phyloP scores from a whole-genome alignment of 129 eudicot genomes.

The Lonicera japonica region DNA sequence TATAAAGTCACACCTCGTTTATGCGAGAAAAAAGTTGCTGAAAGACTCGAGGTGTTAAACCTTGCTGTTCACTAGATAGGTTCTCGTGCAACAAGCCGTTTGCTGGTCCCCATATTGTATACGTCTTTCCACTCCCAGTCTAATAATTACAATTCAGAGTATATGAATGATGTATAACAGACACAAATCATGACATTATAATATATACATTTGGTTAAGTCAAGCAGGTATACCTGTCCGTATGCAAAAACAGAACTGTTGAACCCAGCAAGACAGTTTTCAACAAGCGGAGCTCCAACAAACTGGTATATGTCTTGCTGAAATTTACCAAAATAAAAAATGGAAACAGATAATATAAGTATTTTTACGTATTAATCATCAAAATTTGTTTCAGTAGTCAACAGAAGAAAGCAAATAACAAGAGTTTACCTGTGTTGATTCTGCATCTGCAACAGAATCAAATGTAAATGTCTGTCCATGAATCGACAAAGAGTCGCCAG shows the following conservation, averaged over 20 bases:
- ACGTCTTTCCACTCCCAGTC: slow-evolving; percentile 98
- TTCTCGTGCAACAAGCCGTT: slow-evolving; percentile 64
- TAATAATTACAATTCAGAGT: slow-evolving; percentile 12
- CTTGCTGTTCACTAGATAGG: slow-evolving; percentile 60
- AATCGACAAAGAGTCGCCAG: slow-evolving; percentile 63
- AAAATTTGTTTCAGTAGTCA: slow-evolving; percentile 8
- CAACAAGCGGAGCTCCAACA: slow-evolving; percentile 93
- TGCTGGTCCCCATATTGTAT: slow-evolving; percentile 95
- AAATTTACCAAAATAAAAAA: slow-evolving; percentile 1
- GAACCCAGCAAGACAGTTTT: slow-evolving; percentile 92
- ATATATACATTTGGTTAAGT: background rate
- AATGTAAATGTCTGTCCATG: slow-evolving; percentile 71
- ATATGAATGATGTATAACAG: background rate
- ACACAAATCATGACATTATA: no score
- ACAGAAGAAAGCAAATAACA: background rate
- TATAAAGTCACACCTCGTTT: slow-evolving; percentile 47
- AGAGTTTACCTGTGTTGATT: slow-evolving; percentile 67
- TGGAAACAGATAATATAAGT: background rate
- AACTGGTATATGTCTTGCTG: slow-evolving; percentile 83
- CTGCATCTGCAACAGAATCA: slow-evolving; percentile 73
- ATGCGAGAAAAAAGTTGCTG: slow-evolving; percentile 69
- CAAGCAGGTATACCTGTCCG: slow-evolving; percentile 67
- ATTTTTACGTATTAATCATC: background rate
- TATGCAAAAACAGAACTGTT: slow-evolving; percentile 97
- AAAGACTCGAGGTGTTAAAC: slow-evolving; percentile 92